Evolutionary conservation across 179 eudicot species (phyloP), one percentile per base, ranked within the genome.

Genomic region (Carnegiea gigantea): DNA sequence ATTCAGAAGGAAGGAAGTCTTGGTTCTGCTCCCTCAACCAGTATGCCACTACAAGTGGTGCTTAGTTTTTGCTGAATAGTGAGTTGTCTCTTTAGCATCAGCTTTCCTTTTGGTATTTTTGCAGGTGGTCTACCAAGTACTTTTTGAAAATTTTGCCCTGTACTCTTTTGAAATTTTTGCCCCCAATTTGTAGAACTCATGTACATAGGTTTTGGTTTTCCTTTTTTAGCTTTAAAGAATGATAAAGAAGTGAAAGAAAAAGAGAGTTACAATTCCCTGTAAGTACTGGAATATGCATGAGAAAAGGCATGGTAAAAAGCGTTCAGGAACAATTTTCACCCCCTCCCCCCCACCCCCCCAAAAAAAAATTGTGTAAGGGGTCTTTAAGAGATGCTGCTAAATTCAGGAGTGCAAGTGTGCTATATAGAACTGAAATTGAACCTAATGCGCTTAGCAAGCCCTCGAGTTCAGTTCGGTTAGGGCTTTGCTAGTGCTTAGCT

Each of bases 11-110:
- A 23, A 80, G 90, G 78, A 92, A 88, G 57, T 90, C 92, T 14
- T 93, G 98, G 98, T 84, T 93, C 83, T 93, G 96, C 76, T 85
- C 96, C 71, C 85, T 93, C n/a, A 87, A 87, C 86, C 94, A 90
- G 11, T 89, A 84, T 54, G 81, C 87, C 82, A 90, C 84, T 77
- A 81, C 95, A 64, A 85, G 83, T 40, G 82, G 78, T 71, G 79
- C 73, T 81, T 73, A 26, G 3, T 28, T 23, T 40, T 44, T 13
- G n/a, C 4, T 57, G 62, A 57, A 48, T 48, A 48, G 53, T 9
- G 53, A 48, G 53, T 48, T 15, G 15, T 57, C 62, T 57, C 3
- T 17, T 57, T 6, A 57, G 62, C 62, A 54, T 70, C n/a, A 54
- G 36, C 33, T 36, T 71, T 65, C 77, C 11, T 21, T 18, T 49